Evolutionary conservation across 192 early-diverging fungal genomes (phyloP).

Genomic region (Chytriomyces hyalinus): DNA sequence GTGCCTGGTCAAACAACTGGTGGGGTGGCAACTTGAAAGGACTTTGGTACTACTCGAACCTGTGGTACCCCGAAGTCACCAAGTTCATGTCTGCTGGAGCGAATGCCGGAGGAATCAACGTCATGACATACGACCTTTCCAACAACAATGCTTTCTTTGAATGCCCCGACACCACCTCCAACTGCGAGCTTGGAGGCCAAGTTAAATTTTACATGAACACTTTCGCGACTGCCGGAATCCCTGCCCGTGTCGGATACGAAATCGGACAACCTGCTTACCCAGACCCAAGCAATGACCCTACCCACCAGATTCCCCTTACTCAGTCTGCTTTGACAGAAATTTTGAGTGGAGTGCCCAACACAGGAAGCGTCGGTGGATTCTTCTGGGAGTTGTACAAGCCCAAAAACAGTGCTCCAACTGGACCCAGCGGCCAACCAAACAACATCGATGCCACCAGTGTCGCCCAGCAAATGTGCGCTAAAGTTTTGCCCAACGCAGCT

Average conservation of each 20-base stretch:
- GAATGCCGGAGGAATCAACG: constrained; percentile 7
- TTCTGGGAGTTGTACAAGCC: constrained; percentile 26
- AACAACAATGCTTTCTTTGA: not conserved
- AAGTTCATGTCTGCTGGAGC: constrained; percentile 2
- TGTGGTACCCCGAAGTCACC: constrained; percentile 15
- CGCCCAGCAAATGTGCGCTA: constrained; percentile 22
- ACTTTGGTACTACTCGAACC: not conserved
- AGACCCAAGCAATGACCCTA: constrained; percentile 3
- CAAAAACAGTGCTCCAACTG: constrained; percentile 28
- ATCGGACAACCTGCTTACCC: constrained; percentile 29
- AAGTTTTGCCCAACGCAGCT: constrained; percentile 14
- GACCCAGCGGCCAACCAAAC: constrained; percentile 14
- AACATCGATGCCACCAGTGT: constrained; percentile 18
- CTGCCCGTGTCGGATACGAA: constrained; percentile 29
- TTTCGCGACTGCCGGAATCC: constrained; percentile 5
- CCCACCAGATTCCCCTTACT: constrained; percentile 5
- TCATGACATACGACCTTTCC: constrained; percentile 8
- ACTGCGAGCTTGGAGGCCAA: constrained; percentile 18
- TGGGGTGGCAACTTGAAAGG: constrained; percentile 11
- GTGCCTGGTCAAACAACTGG: constrained; percentile 14
- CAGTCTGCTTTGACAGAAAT: not conserved
- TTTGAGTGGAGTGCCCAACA: not conserved
- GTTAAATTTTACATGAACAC: constrained; percentile 28
- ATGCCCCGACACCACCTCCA: not conserved
- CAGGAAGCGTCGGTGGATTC: constrained; percentile 5